Conservation (phyloP, 2,329 filamentous ascomycete species). For the Nigrospora sphaerica region DNA sequence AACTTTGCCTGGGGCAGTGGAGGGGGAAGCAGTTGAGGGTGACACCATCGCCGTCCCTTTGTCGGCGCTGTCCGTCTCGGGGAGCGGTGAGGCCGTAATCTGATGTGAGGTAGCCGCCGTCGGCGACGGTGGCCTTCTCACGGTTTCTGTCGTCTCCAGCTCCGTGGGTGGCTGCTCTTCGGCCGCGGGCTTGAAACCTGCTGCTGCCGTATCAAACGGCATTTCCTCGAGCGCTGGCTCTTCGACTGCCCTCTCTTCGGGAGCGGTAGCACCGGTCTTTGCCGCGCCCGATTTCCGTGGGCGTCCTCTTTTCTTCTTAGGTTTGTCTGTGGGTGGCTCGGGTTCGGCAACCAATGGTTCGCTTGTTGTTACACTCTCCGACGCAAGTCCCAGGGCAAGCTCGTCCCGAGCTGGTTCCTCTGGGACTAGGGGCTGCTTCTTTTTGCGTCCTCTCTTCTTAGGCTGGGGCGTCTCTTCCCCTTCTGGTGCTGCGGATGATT, state of each 20-base stretch:
- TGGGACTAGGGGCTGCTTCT: constrained; percentile 11
- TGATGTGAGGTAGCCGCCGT: constrained; percentile 1
- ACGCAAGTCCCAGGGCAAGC: neutral
- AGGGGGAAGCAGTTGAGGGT: too few relatives aligned
- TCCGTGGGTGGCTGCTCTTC: neutral
- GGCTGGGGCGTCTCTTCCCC: constrained; percentile 8
- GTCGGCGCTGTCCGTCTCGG: too few relatives aligned
- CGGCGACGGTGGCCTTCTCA: constrained; percentile 2
- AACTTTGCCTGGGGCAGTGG: too few relatives aligned
- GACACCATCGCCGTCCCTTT: too few relatives aligned
- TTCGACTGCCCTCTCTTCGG: neutral
- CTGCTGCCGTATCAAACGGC: constrained; percentile 2
- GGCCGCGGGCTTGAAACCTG: neutral
- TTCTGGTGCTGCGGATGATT: constrained; percentile 1
- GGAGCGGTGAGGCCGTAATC: too few relatives aligned
- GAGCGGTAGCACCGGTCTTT: constrained; percentile 6
- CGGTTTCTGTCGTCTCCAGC: neutral
- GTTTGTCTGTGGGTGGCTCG: constrained; percentile 11
- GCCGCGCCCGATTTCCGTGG: constrained; percentile 18
- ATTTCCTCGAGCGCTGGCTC: neutral
- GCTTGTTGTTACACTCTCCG: too few relatives aligned
- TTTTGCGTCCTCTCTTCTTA: constrained; percentile 24
- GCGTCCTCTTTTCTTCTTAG: constrained; percentile 22
- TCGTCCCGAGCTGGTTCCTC: constrained; percentile 4
- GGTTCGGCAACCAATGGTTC: constrained; percentile 1